These are phyloP conservation scores for Trichosporon coremiiforme DNA, from an alignment of 1,284 basidiomycete genomes.

Conservation along the genomic window DNA sequence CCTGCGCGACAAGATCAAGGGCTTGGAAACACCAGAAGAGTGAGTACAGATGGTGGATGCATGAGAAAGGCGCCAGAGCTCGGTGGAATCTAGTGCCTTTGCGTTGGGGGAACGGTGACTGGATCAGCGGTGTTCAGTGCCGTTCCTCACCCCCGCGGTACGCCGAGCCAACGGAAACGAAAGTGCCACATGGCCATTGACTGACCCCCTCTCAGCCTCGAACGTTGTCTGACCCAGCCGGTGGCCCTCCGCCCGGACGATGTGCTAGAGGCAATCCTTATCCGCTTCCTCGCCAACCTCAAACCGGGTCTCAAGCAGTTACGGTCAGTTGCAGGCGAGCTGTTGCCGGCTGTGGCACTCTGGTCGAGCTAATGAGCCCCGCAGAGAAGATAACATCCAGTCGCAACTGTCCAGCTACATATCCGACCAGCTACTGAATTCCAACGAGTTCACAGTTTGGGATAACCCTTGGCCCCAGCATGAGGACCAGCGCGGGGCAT, in stretches of 20 bases:
- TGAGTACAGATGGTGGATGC: constrained; percentile 33
- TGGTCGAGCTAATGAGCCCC: background rate
- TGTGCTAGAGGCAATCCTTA: constrained; percentile 48
- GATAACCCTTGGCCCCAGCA: constrained; percentile 50
- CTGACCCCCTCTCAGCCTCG: constrained; percentile 40
- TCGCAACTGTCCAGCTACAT: constrained; percentile 47
- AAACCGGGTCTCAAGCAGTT: constrained; percentile 41
- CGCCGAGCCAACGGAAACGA: constrained; percentile 13
- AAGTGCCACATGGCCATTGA: constrained; percentile 26
- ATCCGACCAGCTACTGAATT: constrained; percentile 40
- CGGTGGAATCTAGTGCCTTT: constrained; percentile 6
- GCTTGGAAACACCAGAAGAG: constrained; percentile 48
- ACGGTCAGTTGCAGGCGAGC: constrained; percentile 36
- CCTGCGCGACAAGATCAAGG: constrained; percentile 37
- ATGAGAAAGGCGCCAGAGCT: background rate
- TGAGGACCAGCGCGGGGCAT: constrained; percentile 45
- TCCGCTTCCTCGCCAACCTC: constrained; percentile 49
- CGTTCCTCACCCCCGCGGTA: constrained; percentile 12
- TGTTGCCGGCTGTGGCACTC: background rate
- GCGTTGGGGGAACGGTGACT: constrained; percentile 6
- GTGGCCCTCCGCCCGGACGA: constrained; percentile 53
- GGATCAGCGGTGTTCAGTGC: constrained; percentile 7
- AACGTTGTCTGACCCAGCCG: constrained; percentile 43
- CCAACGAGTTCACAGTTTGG: constrained; percentile 53
- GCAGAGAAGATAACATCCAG: constrained; percentile 40